A percentile compares a stretch with the other conserved stretches of the same genome.
Conservation (phyloP, 768 basidiomycete species). For the Leucocoprinus sp. region DNA sequence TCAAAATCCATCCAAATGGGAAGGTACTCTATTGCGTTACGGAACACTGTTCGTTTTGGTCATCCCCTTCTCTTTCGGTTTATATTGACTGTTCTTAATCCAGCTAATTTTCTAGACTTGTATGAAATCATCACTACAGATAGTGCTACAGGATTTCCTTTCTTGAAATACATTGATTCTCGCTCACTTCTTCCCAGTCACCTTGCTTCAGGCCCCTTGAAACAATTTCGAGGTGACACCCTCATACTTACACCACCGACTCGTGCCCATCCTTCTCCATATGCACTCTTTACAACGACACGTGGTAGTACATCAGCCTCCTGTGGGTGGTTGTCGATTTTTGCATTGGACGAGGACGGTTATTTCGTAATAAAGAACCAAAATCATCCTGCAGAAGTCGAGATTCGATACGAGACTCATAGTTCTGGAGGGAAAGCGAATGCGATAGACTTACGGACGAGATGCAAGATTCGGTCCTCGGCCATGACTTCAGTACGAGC, state of each 20-base stretch:
- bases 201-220: not conserved
- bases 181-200: slow-evolving; percentile 25
- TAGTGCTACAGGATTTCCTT: slow-evolving; percentile 12
- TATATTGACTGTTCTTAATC: not conserved
- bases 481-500: not conserved
- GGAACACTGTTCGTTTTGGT: slow-evolving; percentile 35
- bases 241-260: slow-evolving; percentile 34
- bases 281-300: slow-evolving; percentile 38
- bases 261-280: slow-evolving; percentile 25
- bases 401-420: slow-evolving; percentile 33
- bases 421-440: slow-evolving; percentile 47
- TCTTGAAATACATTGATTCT: slow-evolving; percentile 23
- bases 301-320: slow-evolving; percentile 29
- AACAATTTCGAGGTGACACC: slow-evolving; percentile 37
- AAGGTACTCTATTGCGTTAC: slow-evolving; percentile 42
- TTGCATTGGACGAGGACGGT: slow-evolving; percentile 33
- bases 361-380: slow-evolving; percentile 16
- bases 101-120: slow-evolving; percentile 39
- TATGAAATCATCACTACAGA: slow-evolving; percentile 26
- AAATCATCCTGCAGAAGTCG: slow-evolving; percentile 13
- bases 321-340: slow-evolving; percentile 36
- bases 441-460: slow-evolving; percentile 35
- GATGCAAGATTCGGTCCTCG: slow-evolving; percentile 13
- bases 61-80: not conserved
- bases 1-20: slow-evolving; percentile 46